Base-by-base conservation (phyloP, 75 land plant genomes). In the Pinus taeda region DNA sequence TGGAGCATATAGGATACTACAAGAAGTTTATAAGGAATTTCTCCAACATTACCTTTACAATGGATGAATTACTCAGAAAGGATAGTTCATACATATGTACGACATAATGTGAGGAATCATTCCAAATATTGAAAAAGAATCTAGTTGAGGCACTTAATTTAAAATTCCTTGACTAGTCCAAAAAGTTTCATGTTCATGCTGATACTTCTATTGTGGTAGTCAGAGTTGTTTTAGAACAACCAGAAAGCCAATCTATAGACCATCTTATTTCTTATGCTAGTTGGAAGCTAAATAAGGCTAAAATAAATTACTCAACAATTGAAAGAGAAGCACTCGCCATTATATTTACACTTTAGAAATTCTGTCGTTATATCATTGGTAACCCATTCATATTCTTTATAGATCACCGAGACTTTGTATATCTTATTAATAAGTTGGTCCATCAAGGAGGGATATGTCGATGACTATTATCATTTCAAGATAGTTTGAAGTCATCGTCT, bases 311-410 rank as follows among this genome's bases (percentile, higher is more conserved):
- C 17, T 57, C 76, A 45, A 73, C 45, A 0, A 73, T 14, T 17
- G 75, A 79, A 26, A 57, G 45, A 56, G 76, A 73, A 30, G 80
- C 66, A 11, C 17, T 79, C 42, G 65, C 45, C 4, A 79, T 79
- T 64, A 39, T 79, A 14, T 73, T 73, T 59, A 0, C 80, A 8
- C 20, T 79, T 1, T 36, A 79, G 18, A 71, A 59, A 57, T 73
- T 59, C 33, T 59, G 64, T 29, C 64, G 73, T 33, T 79, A 79
- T 56, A 9, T 73, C 6, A 5, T 79, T 6, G 77, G 62, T 2
- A 59, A 39, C 3, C 8, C 9, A 8, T 42, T 67, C 18, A 57
- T 66, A 3, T 69, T 78, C 15, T 78, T 49, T 20, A 60, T 71
- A 15, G 75, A 79, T 42, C 75, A 73, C 18, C 12, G 37, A 56